Conservation (phyloP, 129 eudicot genomes). For the Gnaphalium uliginosum region DNA sequence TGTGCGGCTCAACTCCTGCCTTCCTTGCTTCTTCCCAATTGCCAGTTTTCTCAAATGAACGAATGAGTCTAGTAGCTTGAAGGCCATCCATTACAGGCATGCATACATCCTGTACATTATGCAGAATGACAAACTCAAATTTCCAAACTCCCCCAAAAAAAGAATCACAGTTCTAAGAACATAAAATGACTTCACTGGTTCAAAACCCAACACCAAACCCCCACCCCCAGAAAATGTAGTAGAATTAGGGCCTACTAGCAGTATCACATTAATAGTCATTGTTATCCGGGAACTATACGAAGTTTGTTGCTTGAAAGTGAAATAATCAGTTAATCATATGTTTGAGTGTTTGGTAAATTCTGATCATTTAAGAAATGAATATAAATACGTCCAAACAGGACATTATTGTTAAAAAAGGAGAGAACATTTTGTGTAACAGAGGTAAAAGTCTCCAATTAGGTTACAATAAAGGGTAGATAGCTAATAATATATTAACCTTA, state of each 20-base stretch:
- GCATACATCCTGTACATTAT: constrained; percentile 72
- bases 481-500: not conserved
- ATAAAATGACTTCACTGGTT: not conserved
- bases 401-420: not conserved
- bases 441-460: not conserved
- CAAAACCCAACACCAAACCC: not conserved
- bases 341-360: not conserved
- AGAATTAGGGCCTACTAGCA: not conserved
- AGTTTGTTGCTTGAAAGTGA: not conserved
- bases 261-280: not conserved
- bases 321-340: not conserved
- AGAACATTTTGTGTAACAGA: not conserved
- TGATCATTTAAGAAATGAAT: too few species aligned
- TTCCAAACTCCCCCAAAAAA: not conserved
- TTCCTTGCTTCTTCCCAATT: constrained; percentile 81
- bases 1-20: constrained; percentile 67
- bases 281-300: not conserved
- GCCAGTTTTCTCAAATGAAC: constrained; percentile 82
- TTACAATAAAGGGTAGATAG: not conserved
- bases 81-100: constrained; percentile 99
- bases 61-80: constrained; percentile 84
- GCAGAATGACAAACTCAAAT: constrained; percentile 9
- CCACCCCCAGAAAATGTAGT: not conserved
- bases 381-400: not conserved
- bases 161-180: not conserved